These are phyloP conservation scores for Malassezia equina DNA, from an alignment of 1,284 basidiomycete genomes.

Conservation along the genomic window DNA sequence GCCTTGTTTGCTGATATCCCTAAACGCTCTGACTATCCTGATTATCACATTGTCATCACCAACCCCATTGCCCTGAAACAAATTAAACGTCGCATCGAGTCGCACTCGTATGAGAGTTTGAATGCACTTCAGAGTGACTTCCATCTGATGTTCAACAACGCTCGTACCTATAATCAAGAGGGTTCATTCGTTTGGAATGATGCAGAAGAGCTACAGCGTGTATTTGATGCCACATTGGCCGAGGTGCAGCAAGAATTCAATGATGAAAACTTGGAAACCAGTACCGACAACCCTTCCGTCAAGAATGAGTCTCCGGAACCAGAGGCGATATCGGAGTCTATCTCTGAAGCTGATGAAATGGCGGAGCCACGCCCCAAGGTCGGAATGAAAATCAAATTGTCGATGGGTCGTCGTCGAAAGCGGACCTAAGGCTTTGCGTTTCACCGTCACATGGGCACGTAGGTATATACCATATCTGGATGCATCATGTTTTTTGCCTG, in stretches of 20 bases:
- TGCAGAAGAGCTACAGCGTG: constrained; percentile 52
- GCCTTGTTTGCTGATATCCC: constrained; percentile 49
- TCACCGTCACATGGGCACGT: background rate
- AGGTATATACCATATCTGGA: background rate
- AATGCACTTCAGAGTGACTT: constrained; percentile 69
- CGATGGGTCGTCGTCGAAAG: constrained; percentile 16
- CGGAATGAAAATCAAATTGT: constrained; percentile 19
- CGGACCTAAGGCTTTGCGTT: background rate
- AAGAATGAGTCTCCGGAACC: background rate
- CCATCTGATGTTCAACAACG: constrained; percentile 81
- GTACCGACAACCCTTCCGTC: background rate
- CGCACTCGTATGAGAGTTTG: constrained; percentile 66
- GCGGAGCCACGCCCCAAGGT: constrained; percentile 1
- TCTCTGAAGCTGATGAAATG: background rate
- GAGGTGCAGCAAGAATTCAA: constrained; percentile 24
- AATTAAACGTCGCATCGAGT: constrained; percentile 70
- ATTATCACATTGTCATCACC: constrained; percentile 60
- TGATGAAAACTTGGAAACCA: constrained; percentile 2
- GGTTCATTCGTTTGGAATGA: constrained; percentile 86
- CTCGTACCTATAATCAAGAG: constrained; percentile 55
- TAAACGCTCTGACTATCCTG: constrained; percentile 65
- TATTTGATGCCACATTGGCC: constrained; percentile 38
- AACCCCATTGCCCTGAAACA: constrained; percentile 76
- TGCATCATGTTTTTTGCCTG: background rate
- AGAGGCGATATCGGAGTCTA: background rate